phyloP scores from a whole-genome alignment of 257 asterid genomes.

The Nicotiana otophora region DNA sequence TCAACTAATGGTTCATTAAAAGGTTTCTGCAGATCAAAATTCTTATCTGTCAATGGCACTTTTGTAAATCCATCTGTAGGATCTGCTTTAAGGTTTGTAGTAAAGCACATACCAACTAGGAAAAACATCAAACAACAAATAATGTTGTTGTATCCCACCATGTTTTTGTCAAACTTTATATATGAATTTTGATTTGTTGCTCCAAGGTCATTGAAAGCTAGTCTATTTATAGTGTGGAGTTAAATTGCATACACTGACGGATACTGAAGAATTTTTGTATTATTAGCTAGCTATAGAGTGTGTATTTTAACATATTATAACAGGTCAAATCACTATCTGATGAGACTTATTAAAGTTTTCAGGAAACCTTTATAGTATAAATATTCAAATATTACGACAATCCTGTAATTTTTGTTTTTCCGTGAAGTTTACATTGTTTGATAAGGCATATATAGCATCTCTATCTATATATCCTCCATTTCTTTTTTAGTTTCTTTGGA shows the following conservation, averaged over 20 bases:
- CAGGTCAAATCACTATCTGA: too few species aligned
- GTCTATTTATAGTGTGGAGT: not conserved
- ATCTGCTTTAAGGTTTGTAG: constrained; percentile 7
- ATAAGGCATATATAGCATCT: too few species aligned
- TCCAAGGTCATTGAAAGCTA: not conserved
- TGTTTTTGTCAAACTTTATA: not conserved
- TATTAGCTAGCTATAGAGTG: too few species aligned
- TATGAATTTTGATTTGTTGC: not conserved
- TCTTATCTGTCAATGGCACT: constrained; percentile 4
- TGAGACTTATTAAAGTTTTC: too few species aligned
- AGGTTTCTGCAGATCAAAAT: constrained; percentile 10
- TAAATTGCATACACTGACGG: not conserved
- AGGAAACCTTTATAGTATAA: too few species aligned
- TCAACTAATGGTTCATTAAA: constrained; percentile 13
- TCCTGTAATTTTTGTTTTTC: too few species aligned
- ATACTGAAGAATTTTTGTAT: too few species aligned
- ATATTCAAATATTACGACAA: too few species aligned
- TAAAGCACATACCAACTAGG: not conserved
- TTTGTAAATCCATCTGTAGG: constrained; percentile 19
- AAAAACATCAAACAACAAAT: not conserved
- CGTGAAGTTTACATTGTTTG: too few species aligned
- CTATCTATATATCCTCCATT: too few species aligned
- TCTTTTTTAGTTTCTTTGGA: too few species aligned
- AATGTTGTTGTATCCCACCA: not conserved
- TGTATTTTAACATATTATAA: too few species aligned